A percentile compares a stretch with the other conserved stretches of the same genome.
phyloP scores from a whole-genome alignment of 345 rosid species.

The Populus euphratica region DNA sequence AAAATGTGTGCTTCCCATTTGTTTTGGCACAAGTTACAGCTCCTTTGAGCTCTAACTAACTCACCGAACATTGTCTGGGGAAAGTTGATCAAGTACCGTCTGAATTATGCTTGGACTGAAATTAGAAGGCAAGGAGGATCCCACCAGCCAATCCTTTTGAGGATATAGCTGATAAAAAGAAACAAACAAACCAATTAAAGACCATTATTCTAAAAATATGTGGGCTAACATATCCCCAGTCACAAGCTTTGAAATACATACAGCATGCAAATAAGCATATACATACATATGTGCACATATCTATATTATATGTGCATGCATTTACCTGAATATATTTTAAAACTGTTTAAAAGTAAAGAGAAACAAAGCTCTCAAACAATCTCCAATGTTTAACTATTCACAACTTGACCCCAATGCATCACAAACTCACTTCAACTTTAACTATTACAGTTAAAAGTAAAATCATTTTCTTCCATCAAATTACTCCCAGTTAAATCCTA shows the following conservation, averaged over 20 bases:
- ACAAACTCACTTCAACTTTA: background rate
- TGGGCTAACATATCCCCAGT: background rate
- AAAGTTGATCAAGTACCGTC: slow-evolving; percentile 60
- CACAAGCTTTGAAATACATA: background rate
- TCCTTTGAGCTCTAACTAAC: slow-evolving; percentile 17
- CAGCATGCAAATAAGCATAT: background rate
- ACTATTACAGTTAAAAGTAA: background rate
- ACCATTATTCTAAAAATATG: slow-evolving; percentile 5
- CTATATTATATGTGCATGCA: background rate
- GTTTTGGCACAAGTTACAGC: background rate
- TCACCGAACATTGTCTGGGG: slow-evolving; percentile 64
- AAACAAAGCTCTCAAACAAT: background rate
- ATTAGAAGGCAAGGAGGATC: slow-evolving; percentile 66
- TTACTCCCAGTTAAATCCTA: too few species aligned
- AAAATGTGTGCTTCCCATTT: background rate
- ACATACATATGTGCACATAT: background rate
- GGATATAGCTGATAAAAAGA: slow-evolving; percentile 54
- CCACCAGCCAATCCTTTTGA: slow-evolving; percentile 78
- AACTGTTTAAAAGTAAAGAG: background rate
- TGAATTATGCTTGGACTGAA: slow-evolving; percentile 58
- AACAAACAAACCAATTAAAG: background rate
- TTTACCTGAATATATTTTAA: too few species aligned
- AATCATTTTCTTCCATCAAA: too few species aligned
- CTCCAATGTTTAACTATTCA: background rate
- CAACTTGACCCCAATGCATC: background rate